Conservation (phyloP, 345 rosid genomes). For the Xanthoceras sorbifolium region DNA sequence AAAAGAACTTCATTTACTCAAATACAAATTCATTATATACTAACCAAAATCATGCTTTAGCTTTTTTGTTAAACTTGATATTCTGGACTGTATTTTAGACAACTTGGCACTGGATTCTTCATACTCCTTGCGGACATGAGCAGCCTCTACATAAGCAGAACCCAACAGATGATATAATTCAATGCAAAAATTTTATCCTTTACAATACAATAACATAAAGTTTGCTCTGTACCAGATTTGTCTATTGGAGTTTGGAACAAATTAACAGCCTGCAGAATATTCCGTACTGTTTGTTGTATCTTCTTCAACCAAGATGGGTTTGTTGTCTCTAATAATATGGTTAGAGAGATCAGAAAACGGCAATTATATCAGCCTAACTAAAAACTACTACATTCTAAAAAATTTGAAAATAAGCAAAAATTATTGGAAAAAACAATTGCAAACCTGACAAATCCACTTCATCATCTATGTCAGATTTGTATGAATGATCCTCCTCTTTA, state of each 20-base stretch:
- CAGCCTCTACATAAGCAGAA: conserved; percentile 64
- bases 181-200: conserved; percentile 2
- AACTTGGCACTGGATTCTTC: conserved; percentile 75
- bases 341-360: conserved; percentile 4
- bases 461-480: conserved; percentile 57
- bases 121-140: conserved; percentile 75
- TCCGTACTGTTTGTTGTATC: conserved; percentile 60
- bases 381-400: background rate
- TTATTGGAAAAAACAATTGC: conserved; percentile 7
- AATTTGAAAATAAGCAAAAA: background rate
- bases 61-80: conserved; percentile 77
- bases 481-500: conserved; percentile 55
- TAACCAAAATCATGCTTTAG: conserved; percentile 86
- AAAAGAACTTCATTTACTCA: background rate
- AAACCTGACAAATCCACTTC: conserved; percentile 66
- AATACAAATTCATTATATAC: conserved; percentile 33
- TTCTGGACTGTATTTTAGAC: conserved; percentile 80
- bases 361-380: conserved; percentile 10
- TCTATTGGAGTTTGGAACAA: conserved; percentile 72
- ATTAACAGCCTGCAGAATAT: conserved; percentile 72
- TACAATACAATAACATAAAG: background rate
- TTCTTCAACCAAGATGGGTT: conserved; percentile 81
- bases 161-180: conserved; percentile 17
- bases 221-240: conserved; percentile 54
- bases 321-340: conserved; percentile 42